These are phyloP conservation scores for Fusarium ambrosium DNA, from an alignment of 2,329 filamentous ascomycete species.

Conservation along the genomic window DNA sequence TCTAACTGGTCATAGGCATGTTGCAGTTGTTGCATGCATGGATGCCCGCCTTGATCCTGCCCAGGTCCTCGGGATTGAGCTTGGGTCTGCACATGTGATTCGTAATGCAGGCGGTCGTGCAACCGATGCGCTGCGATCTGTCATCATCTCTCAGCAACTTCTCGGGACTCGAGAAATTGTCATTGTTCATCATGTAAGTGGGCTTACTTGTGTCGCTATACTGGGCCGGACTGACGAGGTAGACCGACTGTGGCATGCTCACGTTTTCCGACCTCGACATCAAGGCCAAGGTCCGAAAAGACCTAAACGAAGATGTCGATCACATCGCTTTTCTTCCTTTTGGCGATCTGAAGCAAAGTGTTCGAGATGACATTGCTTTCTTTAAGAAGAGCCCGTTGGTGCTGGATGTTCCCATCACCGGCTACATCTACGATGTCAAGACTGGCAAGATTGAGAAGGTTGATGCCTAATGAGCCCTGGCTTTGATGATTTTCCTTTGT, in stretches of 20 bases:
- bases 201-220: too few species aligned
- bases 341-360: conserved; percentile 71
- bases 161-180: conserved; percentile 82
- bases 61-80: conserved; percentile 36
- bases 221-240: too few species aligned
- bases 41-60: conserved; percentile 78
- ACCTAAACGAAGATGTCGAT: conserved; percentile 65
- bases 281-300: conserved; percentile 67
- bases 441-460: conserved; percentile 68
- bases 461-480: neutral
- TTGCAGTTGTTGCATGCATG: conserved; percentile 79
- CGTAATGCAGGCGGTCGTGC: conserved; percentile 79
- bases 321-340: conserved; percentile 77
- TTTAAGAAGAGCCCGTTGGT: conserved; percentile 72
- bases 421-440: conserved; percentile 84
- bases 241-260: conserved; percentile 67
- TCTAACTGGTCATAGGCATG: conserved; percentile 44
- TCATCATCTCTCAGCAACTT: conserved; percentile 84
- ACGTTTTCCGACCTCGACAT: conserved; percentile 73
- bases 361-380: conserved; percentile 74
- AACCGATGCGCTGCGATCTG: conserved; percentile 77
- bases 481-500: neutral
- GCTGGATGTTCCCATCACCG: conserved; percentile 73
- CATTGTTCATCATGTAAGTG: conserved; percentile 74
- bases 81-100: conserved; percentile 83